phyloP scores from a whole-genome alignment of 768 basidiomycete species.

The Leccinellum luteum region DNA sequence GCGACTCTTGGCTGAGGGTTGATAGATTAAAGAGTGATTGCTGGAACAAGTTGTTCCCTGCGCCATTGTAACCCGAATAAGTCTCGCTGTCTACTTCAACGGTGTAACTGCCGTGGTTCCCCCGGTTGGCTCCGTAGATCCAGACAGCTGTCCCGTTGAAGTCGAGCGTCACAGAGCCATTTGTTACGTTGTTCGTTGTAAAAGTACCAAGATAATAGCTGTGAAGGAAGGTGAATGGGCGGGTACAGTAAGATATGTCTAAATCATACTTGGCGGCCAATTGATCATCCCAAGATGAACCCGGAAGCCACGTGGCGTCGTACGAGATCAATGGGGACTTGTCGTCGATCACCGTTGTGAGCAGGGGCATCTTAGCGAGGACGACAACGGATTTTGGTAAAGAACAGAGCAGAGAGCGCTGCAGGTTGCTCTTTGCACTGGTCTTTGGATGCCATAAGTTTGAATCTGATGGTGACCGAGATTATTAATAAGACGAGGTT shows the following conservation, averaged over 20 bases:
- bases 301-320: slow-evolving; percentile 23
- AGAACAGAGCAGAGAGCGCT: not conserved
- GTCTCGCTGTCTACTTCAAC: slow-evolving; percentile 39
- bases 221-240: not conserved
- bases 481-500: too few relatives aligned
- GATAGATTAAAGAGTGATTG: slow-evolving; percentile 38
- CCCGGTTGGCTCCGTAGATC: slow-evolving; percentile 49
- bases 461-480: not conserved
- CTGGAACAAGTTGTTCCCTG: slow-evolving; percentile 34
- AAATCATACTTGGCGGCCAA: slow-evolving; percentile 13
- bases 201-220: slow-evolving; percentile 43
- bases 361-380: slow-evolving; percentile 19
- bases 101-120: slow-evolving; percentile 45
- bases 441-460: not conserved
- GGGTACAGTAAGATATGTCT: not conserved
- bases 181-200: slow-evolving; percentile 34
- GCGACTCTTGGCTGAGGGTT: slow-evolving; percentile 33
- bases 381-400: not conserved
- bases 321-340: slow-evolving; percentile 33
- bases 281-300: slow-evolving; percentile 11
- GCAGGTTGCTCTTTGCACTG: not conserved
- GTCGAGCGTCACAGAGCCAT: slow-evolving; percentile 37
- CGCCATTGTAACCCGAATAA: slow-evolving; percentile 31
- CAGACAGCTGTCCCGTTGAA: slow-evolving; percentile 51
- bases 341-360: slow-evolving; percentile 29